Base-by-base conservation (phyloP, 352 stramenopile genomes). In the Phytophthora crassamura region DNA sequence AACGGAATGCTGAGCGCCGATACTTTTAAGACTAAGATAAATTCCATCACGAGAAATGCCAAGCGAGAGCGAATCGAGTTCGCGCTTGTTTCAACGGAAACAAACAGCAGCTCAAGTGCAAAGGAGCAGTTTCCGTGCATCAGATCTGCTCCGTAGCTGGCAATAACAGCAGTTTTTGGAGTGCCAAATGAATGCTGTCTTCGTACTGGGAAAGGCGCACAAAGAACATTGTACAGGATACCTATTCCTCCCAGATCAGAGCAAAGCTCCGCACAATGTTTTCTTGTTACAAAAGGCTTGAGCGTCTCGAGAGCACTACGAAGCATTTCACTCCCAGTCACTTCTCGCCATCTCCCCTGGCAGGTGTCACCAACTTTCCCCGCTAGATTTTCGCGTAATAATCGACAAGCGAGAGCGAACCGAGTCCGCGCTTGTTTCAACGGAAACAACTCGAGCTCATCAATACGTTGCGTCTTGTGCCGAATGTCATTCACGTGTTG, bases 111-210 rank as follows among this genome's bases (percentile, higher is more conserved):
- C 43, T 83, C 63, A 11, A 82, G 25, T 4, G 74, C 65, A 22
- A 60, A 53, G 4, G 60, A 56, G 2, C 60, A 25, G 3, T 46
- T 63, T 20, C 58, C 46, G 4, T 67, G 30, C 1, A 20, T 7
- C 5, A 80, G 9, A 47, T 70, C 60, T 25, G 62, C 72, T 70
- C 71, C 63, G n/a, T 80, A 61, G 10, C 57, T 46, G 20, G 74
- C 74, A 22, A 36, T 69, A 75, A 34, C 68, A 83, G 42, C 62
- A 80, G 7, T 76, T 69, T 50, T 86, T 72, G n/a, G 4, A 86
- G 42, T 22, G 65, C 64, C 9, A 75, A 46, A 15, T 67, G 16
- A 33, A 69, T 49, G 11, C 33, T 70, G 4, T 32, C 30, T 55
- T 77, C 45, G 18, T 76, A 61, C 42, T 80, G 72, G 7, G 62